phyloP scores from a whole-genome alignment of 179 eudicot species.

The Spergularia azorica region DNA sequence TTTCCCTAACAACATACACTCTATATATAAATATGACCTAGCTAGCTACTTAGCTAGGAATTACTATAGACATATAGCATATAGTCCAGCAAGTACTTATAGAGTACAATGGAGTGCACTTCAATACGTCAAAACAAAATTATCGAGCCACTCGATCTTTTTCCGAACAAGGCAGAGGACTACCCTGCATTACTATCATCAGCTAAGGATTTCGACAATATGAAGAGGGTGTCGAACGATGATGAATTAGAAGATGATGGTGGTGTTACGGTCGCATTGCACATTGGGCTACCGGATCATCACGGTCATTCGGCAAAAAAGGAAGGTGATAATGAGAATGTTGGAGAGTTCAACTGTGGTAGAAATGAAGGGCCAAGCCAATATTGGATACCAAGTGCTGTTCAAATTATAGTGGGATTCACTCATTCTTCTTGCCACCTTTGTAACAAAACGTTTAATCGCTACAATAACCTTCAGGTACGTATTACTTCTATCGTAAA shows the following conservation, averaged over 20 bases:
- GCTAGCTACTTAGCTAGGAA: background rate
- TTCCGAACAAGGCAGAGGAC: conserved; percentile 30
- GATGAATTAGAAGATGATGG: conserved; percentile 20
- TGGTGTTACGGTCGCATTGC: conserved; percentile 46
- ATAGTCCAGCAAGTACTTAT: background rate
- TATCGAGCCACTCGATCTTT: conserved; percentile 37
- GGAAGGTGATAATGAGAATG: background rate
- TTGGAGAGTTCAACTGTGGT: background rate
- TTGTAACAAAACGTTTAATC: conserved; percentile 66
- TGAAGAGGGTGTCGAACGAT: conserved; percentile 6
- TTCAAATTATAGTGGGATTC: conserved; percentile 58
- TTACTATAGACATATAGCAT: conserved; percentile 15
- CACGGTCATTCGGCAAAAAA: conserved; percentile 4
- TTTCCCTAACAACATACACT: background rate
- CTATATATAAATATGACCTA: conserved; percentile 14
- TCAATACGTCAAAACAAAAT: background rate
- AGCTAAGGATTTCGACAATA: background rate
- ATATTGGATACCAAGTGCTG: conserved; percentile 66
- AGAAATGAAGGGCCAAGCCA: conserved; percentile 12
- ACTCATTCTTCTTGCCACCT: conserved; percentile 70
- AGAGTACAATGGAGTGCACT: conserved; percentile 5
- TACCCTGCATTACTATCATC: conserved; percentile 2
- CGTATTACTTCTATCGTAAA: no score
- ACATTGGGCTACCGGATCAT: conserved; percentile 53
- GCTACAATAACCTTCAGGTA: conserved; percentile 81